Conservation (phyloP, 2,329 filamentous ascomycete genomes). For the Phialophora expanda region DNA sequence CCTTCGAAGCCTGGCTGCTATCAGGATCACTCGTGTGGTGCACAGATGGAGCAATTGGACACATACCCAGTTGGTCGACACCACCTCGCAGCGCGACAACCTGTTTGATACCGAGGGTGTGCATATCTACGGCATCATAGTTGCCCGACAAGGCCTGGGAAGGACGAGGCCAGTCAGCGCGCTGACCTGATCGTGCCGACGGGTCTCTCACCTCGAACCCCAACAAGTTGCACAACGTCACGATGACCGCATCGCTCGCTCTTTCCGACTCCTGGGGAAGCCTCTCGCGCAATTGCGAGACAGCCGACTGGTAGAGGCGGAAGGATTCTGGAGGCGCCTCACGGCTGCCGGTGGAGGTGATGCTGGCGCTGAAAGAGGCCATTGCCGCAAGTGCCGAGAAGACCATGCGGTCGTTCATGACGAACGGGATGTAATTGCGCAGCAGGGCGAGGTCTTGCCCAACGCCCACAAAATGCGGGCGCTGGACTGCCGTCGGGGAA, state of each 20-base stretch:
- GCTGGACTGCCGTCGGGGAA: conserved; percentile 22
- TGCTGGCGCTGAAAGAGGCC: conserved; percentile 22
- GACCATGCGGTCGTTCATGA: conserved; percentile 26
- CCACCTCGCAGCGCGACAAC: conserved; percentile 25
- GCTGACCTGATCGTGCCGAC: not conserved
- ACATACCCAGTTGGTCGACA: conserved; percentile 20
- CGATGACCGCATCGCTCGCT: conserved; percentile 25
- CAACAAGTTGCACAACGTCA: conserved; percentile 24
- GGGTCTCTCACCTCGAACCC: conserved; percentile 24
- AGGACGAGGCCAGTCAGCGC: not conserved
- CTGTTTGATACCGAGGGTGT: conserved; percentile 27
- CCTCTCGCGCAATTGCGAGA: conserved; percentile 25
- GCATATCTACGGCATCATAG: conserved; percentile 30
- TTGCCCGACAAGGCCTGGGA: conserved; percentile 25
- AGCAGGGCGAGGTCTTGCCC: conserved; percentile 25
- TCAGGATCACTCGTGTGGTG: conserved; percentile 1
- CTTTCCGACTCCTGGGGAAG: conserved; percentile 19
- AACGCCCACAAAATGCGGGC: conserved; percentile 22
- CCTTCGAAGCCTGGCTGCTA: conserved; percentile 25
- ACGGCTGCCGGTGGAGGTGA: conserved; percentile 26
- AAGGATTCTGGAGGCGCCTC: conserved; percentile 22
- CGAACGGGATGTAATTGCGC: conserved; percentile 29
- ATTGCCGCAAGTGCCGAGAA: conserved; percentile 25
- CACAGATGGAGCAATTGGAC: not conserved
- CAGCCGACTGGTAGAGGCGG: conserved; percentile 22